Evolutionary conservation across 352 stramenopile species (phyloP).

Genomic region (Pythium sp.): DNA sequence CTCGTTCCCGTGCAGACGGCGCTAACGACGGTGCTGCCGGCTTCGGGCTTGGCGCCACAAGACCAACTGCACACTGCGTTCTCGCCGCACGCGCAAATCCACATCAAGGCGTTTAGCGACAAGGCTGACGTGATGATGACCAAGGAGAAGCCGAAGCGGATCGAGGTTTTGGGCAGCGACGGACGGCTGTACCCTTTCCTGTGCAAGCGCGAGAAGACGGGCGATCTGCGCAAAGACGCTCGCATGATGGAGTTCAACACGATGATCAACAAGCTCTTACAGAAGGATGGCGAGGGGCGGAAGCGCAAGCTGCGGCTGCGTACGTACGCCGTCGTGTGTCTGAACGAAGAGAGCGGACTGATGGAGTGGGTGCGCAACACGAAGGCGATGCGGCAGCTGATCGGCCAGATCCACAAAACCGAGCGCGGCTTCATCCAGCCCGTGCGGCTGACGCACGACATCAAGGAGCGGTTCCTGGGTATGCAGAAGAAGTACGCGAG

Average conservation of each 20-base stretch:
- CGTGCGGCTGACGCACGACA: conserved; percentile 69
- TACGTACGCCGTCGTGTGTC: conserved; percentile 98
- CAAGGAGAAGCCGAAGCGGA: conserved; percentile 99
- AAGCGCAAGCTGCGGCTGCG: conserved; percentile 93
- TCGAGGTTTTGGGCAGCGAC: conserved; percentile 86
- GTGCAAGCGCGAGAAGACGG: conserved; percentile 97
- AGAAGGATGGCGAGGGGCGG: conserved; percentile 84
- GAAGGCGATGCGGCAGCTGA: conserved; percentile 90
- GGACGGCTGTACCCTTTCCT: conserved; percentile 88
- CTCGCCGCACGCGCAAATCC: conserved; percentile 64
- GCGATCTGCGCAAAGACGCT: conserved; percentile 99
- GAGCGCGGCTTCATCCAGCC: conserved; percentile 82
- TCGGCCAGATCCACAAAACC: conserved; percentile 86
- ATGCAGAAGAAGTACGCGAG: conserved; percentile 88
- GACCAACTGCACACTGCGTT: conserved; percentile 61
- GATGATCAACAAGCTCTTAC: conserved; percentile 99
- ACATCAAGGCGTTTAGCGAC: conserved; percentile 88
- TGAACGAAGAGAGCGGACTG: conserved; percentile 99
- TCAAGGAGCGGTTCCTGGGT: conserved; percentile 84
- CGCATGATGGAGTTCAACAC: conserved; percentile 99
- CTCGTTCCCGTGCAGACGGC: conserved; percentile 78
- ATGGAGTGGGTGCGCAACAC: conserved; percentile 99
- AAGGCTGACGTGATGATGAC: conserved; percentile 96
- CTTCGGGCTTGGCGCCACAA: conserved; percentile 52
- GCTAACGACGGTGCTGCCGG: conserved; percentile 68